phyloP scores from a whole-genome alignment of 495 filamentous ascomycete genomes.

The Clavariopsis aquatica region DNA sequence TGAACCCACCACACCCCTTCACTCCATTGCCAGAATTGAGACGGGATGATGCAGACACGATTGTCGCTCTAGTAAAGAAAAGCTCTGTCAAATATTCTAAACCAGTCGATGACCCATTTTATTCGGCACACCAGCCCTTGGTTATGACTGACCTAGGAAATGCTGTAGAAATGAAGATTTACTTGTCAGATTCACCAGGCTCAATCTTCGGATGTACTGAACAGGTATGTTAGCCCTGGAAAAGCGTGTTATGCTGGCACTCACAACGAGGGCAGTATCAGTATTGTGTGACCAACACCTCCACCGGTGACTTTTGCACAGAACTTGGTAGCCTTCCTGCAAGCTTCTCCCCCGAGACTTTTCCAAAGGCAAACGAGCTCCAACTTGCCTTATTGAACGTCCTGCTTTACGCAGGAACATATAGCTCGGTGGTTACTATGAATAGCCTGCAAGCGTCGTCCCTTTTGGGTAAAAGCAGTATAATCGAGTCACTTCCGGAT shows the following conservation, averaged over 20 bases:
- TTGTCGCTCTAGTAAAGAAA: background rate
- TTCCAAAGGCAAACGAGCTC: background rate
- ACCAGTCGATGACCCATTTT: constrained; percentile 19
- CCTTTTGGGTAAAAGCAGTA: background rate
- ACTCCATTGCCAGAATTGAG: constrained; percentile 8
- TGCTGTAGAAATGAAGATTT: background rate
- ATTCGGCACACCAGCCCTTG: constrained; percentile 1
- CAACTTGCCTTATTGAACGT: background rate
- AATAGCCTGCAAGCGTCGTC: background rate
- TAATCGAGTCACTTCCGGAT: constrained; percentile 1
- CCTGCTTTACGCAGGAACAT: background rate
- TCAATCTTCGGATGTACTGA: background rate
- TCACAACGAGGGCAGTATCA: background rate
- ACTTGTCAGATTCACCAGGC: constrained; percentile 1
- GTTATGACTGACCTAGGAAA: background rate
- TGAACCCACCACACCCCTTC: no score
- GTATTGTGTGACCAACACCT: background rate
- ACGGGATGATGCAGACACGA: constrained; percentile 2
- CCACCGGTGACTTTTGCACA: background rate
- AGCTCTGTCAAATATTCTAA: constrained; percentile 1
- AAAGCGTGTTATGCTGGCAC: no score
- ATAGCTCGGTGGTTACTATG: background rate
- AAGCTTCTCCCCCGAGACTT: background rate
- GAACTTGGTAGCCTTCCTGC: background rate
- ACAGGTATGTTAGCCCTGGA: no score